Base-by-base conservation (phyloP, 2,329 filamentous ascomycete species). In the Rugonectria rugulosa region DNA sequence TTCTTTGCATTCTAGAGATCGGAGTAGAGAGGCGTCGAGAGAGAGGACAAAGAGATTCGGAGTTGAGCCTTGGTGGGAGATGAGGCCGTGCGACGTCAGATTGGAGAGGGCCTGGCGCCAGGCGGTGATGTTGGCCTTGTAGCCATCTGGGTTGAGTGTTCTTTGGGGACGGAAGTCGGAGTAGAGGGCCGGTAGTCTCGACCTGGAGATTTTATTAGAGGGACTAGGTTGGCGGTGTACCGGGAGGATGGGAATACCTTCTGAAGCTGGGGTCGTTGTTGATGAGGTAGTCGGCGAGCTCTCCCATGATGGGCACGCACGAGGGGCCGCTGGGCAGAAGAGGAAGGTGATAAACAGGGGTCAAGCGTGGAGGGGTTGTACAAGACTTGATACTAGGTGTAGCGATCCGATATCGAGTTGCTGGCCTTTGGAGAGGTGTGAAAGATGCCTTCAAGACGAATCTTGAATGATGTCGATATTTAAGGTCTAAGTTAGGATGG, bases 161-260 rank as follows among this genome's bases (percentile, higher is more conserved):
- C 83, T 83, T 64, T 94, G 91, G 5, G 85, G 75, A 31, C 86
- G 81, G 70, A 97, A 96, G 72, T 97, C 92, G 42, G 92, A 93
- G 76, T 96, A 97, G 40, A 97, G 86, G 5, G 92, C 93, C 11
- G 91, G 88, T 11, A 97, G 81, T 44, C 92, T 90, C 60, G 88
- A 84, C 76, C 88, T 92, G 62, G 15, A 20, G n/a, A 4, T 2
- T 19, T 10, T 6, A 47, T 56, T n/a, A 61, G 48, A 26, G 34
- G 5, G 41, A 15, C 12, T 7, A n/a, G 9, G 31, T 37, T 23
- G 23, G 21, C 29, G 41, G 17, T 10, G 9, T 49, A 14, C n/a
- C 19, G 21, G 19, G 31, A 17, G 10, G 15, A 23, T 4, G 21
- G 15, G 26, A 36, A 27, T 11, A 86, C 84, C 77, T 84, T 66